Percentiles rank a stretch among this genome's conserved stretches.
These are phyloP conservation scores for Ramalina intermedia DNA, from an alignment of 495 filamentous ascomycete genomes.

Conservation along the genomic window DNA sequence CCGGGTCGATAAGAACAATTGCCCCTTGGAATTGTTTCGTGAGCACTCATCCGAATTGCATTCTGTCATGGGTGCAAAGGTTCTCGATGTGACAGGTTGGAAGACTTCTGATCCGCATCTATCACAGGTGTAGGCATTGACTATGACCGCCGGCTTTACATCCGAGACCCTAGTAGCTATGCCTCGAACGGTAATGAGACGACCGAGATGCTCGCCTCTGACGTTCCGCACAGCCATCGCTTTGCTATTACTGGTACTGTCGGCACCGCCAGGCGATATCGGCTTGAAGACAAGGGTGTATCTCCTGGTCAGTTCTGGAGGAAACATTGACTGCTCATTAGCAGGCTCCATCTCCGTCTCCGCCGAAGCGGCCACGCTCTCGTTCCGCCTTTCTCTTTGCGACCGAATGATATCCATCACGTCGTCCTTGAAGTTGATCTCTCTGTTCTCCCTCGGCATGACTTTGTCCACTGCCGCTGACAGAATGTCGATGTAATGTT, in stretches of 20 bases:
- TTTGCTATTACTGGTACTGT: constrained; percentile 49
- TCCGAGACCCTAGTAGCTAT: constrained; percentile 93
- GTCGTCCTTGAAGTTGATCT: constrained; percentile 90
- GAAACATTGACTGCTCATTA: constrained; percentile 49
- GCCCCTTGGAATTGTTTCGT: constrained; percentile 80
- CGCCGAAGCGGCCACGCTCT: constrained; percentile 49
- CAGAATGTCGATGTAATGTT: constrained; percentile 85
- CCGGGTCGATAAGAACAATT: constrained; percentile 81
- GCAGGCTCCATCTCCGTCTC: constrained; percentile 51
- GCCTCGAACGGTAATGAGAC: constrained; percentile 85
- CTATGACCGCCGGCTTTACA: constrained; percentile 91
- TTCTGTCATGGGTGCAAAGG: constrained; percentile 69
- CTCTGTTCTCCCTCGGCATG: constrained; percentile 64
- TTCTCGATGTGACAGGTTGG: constrained; percentile 85
- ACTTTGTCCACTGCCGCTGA: constrained; percentile 77
- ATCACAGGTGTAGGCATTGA: constrained; percentile 95
- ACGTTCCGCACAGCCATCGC: constrained; percentile 88
- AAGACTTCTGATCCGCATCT: constrained; percentile 94
- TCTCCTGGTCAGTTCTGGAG: constrained; percentile 77
- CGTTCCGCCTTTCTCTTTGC: constrained; percentile 76
- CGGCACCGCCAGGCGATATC: constrained; percentile 52
- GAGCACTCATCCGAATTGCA: constrained; percentile 82
- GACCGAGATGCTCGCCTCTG: constrained; percentile 78
- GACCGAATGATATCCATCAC: constrained; percentile 94
- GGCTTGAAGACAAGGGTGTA: constrained; percentile 96